Evolutionary conservation across 306 rosid genomes (phyloP).

Genomic region (Lablab purpureus): DNA sequence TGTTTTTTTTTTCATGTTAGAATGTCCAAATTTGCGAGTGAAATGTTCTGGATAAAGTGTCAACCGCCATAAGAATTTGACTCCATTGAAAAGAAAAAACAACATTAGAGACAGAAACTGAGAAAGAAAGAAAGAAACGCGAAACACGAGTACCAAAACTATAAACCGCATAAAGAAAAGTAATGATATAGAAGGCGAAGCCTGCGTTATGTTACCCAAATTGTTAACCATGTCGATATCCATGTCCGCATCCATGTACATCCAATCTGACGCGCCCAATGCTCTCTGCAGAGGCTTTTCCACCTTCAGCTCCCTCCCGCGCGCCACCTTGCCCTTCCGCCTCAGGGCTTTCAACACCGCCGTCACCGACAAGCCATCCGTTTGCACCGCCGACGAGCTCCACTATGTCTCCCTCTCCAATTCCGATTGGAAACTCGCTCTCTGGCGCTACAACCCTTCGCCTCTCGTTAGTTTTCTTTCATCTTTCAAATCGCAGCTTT

Average conservation of each 20-base stretch:
- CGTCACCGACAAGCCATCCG: conserved; percentile 71
- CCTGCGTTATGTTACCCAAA: conserved; percentile 13
- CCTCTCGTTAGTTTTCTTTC: conserved; percentile 57
- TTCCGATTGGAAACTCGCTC: conserved; percentile 92
- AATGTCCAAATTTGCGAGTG: background rate
- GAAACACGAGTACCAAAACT: background rate
- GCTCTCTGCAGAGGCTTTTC: conserved; percentile 58
- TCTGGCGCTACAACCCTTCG: conserved; percentile 93
- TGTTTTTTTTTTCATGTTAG: too few species aligned
- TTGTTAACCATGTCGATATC: conserved; percentile 60
- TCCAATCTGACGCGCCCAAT: conserved; percentile 63
- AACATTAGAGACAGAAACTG: too few species aligned
- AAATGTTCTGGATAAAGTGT: background rate
- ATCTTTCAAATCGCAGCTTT: conserved; percentile 19
- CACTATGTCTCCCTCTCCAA: conserved; percentile 83
- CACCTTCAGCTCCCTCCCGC: conserved; percentile 54
- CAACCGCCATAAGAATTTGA: conserved; percentile 30
- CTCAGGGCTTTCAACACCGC: conserved; percentile 64
- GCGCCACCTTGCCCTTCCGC: conserved; percentile 59
- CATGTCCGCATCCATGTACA: background rate
- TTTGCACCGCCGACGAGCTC: conserved; percentile 96
- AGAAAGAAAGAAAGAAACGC: background rate
- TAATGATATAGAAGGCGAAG: background rate
- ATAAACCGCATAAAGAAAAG: background rate
- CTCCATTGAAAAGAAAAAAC: background rate